Evolutionary conservation across 352 stramenopile species (phyloP), one percentile per base, ranked within the genome.

Genomic region (Pythium utonaiense): DNA sequence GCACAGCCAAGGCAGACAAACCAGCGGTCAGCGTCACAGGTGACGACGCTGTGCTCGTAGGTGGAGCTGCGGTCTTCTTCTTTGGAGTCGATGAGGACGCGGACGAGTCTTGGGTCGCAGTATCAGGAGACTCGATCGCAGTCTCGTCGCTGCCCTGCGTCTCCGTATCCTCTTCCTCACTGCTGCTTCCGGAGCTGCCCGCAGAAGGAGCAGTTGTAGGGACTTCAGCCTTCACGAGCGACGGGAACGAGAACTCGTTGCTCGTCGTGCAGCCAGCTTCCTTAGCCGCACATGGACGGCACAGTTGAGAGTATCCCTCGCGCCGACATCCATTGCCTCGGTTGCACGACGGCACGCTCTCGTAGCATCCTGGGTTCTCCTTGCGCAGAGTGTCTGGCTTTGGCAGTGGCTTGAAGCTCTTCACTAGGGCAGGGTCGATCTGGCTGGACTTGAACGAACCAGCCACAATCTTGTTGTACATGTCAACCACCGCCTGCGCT

Each of bases 291-390:
- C 73, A 80, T 21, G 60, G 48, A 52, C 64, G 28, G 31, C 73
- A 80, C 7, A 80, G 41, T 65, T 78, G 69, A n/a, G 66, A 58
- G 40, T 66, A 72, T 1, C 64, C 60, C 34, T 74, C 66, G 19
- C 73, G 70, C 9, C 60, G 62, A 62, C 73, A 80, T 16, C 69
- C 69, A 22, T 67, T 57, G 27, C 36, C 27, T 0, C 49, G 45
- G 44, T 65, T 69, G 42, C 73, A 81, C 7, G 47, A 40, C 16
- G 47, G 50, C 17, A 73, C 71, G 13, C 38, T 81, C 53, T 70
- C 34, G 38, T 68, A 78, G 57, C 73, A 81, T 21, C 45, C 21
- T 7, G 73, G 73, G 65, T 81, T 81, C 2, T 47, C 48, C 25
- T 42, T 44, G 12, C 49, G 36, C 6, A 81, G 57, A 6, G 66